phyloP scores from a whole-genome alignment of 164 flowering plant genomes.

The Pachysandra terminalis region DNA sequence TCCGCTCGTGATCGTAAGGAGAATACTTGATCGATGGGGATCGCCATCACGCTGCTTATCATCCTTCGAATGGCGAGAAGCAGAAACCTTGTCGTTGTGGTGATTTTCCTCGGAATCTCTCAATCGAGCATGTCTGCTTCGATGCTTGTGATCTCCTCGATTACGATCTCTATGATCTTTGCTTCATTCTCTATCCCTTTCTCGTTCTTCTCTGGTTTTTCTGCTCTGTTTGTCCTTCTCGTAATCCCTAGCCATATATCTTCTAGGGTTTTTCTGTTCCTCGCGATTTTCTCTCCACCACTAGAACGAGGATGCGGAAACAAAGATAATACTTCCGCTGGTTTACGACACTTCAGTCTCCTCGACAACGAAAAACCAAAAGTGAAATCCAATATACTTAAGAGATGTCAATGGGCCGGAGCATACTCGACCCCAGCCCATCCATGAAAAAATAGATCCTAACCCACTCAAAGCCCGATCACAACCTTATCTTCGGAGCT shows the following conservation, averaged over 20 bases:
- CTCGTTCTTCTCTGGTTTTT: constrained; percentile 8
- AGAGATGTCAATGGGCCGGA: too few species aligned
- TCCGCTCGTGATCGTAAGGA: constrained; percentile 20
- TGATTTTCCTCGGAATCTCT: constrained; percentile 12
- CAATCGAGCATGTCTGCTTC: constrained; percentile 11
- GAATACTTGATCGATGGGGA: constrained; percentile 14
- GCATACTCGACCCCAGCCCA: too few species aligned
- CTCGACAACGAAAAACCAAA: too few species aligned
- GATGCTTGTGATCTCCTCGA: constrained; percentile 33
- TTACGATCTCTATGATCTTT: constrained; percentile 18
- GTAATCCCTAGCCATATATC: constrained; percentile 11
- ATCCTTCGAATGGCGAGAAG: constrained; percentile 3
- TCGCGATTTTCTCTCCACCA: background rate
- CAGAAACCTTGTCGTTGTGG: background rate
- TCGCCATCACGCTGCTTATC: constrained; percentile 20
- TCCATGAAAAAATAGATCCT: too few species aligned
- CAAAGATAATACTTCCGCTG: too few species aligned
- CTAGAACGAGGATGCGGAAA: too few species aligned
- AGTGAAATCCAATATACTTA: too few species aligned
- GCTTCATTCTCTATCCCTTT: background rate
- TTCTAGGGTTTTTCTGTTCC: background rate
- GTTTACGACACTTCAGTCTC: too few species aligned
- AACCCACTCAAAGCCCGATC: too few species aligned
- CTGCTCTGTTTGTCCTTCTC: constrained; percentile 16
- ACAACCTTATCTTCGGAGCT: too few species aligned